phyloP scores from a whole-genome alignment of 768 basidiomycete species.

The Lactarius indigo region DNA sequence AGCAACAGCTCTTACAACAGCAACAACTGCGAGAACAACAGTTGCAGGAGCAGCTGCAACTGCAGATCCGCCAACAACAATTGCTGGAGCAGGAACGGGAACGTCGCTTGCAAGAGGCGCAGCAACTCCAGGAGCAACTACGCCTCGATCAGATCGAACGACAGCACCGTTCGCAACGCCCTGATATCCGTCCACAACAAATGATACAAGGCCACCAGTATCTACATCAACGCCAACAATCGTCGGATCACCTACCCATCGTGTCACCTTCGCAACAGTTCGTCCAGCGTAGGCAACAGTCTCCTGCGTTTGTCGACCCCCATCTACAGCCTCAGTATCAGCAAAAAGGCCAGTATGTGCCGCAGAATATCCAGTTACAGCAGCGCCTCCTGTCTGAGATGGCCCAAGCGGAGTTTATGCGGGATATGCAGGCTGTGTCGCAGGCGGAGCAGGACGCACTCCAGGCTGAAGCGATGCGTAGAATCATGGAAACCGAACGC shows the following conservation, averaged over 20 bases:
- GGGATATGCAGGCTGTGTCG: slow-evolving; percentile 57
- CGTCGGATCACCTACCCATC: slow-evolving; percentile 47
- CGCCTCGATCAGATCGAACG: slow-evolving; percentile 25
- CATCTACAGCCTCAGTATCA: slow-evolving; percentile 40
- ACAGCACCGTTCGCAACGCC: slow-evolving; percentile 23
- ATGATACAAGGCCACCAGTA: slow-evolving; percentile 29
- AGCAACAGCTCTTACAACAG: slow-evolving; percentile 57
- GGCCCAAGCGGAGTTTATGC: slow-evolving; percentile 64
- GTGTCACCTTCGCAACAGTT: slow-evolving; percentile 44
- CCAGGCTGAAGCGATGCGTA: slow-evolving; percentile 74
- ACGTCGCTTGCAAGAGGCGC: slow-evolving; percentile 47
- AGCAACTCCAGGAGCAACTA: slow-evolving; percentile 29
- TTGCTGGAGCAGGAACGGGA: slow-evolving; percentile 63
- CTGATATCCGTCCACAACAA: slow-evolving; percentile 27
- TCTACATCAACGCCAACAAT: slow-evolving; percentile 39
- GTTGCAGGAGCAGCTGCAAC: slow-evolving; percentile 32
- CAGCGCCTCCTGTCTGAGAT: slow-evolving; percentile 75
- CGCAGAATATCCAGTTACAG: slow-evolving; percentile 68
- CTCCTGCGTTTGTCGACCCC: slow-evolving; percentile 28
- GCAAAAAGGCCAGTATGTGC: slow-evolving; percentile 51
- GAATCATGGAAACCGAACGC: slow-evolving; percentile 87
- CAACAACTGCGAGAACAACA: slow-evolving; percentile 62
- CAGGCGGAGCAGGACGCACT: slow-evolving; percentile 67
- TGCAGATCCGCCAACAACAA: slow-evolving; percentile 31
- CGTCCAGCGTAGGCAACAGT: slow-evolving; percentile 45